phyloP scores from a whole-genome alignment of 257 asterid genomes.

The Fraxinus anomala region DNA sequence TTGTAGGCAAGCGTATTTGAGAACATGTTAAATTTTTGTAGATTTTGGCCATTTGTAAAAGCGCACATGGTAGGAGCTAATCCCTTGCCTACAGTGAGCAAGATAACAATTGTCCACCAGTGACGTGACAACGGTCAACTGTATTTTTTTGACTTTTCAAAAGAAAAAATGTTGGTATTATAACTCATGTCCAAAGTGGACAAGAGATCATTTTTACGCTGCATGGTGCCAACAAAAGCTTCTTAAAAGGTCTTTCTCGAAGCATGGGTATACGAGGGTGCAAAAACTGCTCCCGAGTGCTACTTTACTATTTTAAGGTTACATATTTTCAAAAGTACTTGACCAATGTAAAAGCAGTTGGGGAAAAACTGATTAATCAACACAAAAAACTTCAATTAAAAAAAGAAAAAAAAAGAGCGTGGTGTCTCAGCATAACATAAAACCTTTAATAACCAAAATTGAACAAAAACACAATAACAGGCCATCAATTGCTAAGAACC shows the following conservation, averaged over 20 bases:
- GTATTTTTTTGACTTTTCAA: too few relatives aligned
- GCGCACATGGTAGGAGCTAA: neutral
- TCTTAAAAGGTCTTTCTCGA: too few relatives aligned
- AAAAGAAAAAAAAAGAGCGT: neutral
- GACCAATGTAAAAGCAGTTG: neutral
- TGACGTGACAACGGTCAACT: too few relatives aligned
- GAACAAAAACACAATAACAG: slow-evolving; percentile 24
- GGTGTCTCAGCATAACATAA: neutral
- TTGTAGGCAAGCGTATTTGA: too few relatives aligned
- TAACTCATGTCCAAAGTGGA: too few relatives aligned
- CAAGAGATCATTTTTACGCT: too few relatives aligned
- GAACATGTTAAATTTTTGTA: neutral
- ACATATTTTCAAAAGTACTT: neutral
- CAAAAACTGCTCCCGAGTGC: neutral
- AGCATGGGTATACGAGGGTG: neutral
- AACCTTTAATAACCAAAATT: slow-evolving; percentile 12
- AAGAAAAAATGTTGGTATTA: too few relatives aligned
- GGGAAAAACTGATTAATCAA: neutral
- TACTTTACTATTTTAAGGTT: neutral
- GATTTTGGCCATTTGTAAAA: neutral
- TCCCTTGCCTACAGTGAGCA: too few relatives aligned
- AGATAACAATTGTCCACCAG: too few relatives aligned
- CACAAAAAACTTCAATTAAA: neutral
- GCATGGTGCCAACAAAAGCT: neutral
- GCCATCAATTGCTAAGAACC: slow-evolving; percentile 27